A percentile compares a stretch with the other conserved stretches of the same genome.
phyloP scores from a whole-genome alignment of 805 yeast genomes.

The Candida tammaniensis region DNA sequence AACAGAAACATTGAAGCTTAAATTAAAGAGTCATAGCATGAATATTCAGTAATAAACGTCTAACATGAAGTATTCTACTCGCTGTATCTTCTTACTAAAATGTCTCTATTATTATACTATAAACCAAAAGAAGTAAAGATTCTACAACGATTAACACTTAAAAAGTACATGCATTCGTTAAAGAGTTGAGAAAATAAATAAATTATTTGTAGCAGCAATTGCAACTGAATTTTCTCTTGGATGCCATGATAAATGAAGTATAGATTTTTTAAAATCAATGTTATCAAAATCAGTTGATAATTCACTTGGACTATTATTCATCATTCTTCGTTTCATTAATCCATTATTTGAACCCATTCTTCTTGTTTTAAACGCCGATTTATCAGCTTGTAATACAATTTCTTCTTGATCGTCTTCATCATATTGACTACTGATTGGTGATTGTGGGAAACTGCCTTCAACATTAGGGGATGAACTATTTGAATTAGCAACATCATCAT shows the following conservation, averaged over 20 bases:
- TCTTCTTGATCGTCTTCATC: conserved; percentile 44
- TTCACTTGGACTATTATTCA: conserved; percentile 43
- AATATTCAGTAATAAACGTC: conserved; percentile 1
- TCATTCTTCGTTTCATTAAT: conserved; percentile 47
- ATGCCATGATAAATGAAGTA: conserved; percentile 97
- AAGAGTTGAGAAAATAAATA: conserved; percentile 77
- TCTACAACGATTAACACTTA: neutral
- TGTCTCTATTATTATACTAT: neutral
- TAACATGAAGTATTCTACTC: neutral
- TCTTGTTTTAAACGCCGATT: conserved; percentile 87
- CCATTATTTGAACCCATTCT: conserved; percentile 44
- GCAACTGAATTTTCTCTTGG: conserved; percentile 96
- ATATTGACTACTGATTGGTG: conserved; percentile 29
- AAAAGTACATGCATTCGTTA: conserved; percentile 24
- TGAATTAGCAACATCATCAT: conserved; percentile 13
- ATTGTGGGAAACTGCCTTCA: conserved; percentile 21
- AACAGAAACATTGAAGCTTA: conserved; percentile 73
- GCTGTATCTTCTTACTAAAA: neutral
- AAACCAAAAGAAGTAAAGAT: neutral
- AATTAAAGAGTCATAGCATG: no score
- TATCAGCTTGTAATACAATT: conserved; percentile 93
- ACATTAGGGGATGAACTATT: conserved; percentile 9
- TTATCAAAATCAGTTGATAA: conserved; percentile 70
- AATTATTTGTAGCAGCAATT: conserved; percentile 95
- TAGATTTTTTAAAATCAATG: conserved; percentile 91